Conservation (phyloP, 2,329 filamentous ascomycete genomes). For the Phyllosticta capitalensis region DNA sequence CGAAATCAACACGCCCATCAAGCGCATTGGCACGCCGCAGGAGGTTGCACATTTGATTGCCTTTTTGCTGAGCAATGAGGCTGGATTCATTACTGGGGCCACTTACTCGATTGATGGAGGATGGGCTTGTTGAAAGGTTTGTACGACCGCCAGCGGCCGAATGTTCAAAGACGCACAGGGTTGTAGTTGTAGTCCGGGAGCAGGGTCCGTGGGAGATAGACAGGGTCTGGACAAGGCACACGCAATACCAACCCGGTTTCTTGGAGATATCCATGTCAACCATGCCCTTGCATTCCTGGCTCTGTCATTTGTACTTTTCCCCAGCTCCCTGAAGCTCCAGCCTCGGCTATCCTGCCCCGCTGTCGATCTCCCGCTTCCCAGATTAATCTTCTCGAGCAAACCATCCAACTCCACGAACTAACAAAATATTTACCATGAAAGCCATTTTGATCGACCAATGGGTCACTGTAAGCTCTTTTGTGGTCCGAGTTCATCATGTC, state of each 20-base stretch:
- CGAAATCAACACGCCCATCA: slow-evolving; percentile 4
- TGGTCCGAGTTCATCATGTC: neutral
- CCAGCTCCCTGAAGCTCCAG: neutral
- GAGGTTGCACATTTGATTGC: slow-evolving; percentile 30
- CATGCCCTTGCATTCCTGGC: too few species aligned
- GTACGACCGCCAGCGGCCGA: too few species aligned
- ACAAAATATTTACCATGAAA: neutral
- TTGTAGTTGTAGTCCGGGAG: neutral
- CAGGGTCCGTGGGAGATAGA: too few species aligned
- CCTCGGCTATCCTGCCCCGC: slow-evolving; percentile 10
- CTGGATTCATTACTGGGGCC: slow-evolving; percentile 33
- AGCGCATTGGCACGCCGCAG: slow-evolving; percentile 13
- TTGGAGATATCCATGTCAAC: too few species aligned
- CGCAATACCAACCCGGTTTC: too few species aligned
- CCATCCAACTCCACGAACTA: neutral
- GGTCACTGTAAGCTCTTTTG: neutral
- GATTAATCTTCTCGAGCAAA: neutral
- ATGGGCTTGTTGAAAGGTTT: slow-evolving; percentile 1
- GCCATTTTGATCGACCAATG: neutral
- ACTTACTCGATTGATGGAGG: slow-evolving; percentile 35
- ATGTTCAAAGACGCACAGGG: neutral
- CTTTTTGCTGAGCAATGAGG: slow-evolving; percentile 34
- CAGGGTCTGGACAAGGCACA: too few species aligned
- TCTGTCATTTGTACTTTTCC: too few species aligned
- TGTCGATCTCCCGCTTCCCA: slow-evolving; percentile 10